These are phyloP conservation scores for Cercospora zeae-maydis DNA, from an alignment of 2,329 filamentous ascomycete genomes.

Conservation along the genomic window DNA sequence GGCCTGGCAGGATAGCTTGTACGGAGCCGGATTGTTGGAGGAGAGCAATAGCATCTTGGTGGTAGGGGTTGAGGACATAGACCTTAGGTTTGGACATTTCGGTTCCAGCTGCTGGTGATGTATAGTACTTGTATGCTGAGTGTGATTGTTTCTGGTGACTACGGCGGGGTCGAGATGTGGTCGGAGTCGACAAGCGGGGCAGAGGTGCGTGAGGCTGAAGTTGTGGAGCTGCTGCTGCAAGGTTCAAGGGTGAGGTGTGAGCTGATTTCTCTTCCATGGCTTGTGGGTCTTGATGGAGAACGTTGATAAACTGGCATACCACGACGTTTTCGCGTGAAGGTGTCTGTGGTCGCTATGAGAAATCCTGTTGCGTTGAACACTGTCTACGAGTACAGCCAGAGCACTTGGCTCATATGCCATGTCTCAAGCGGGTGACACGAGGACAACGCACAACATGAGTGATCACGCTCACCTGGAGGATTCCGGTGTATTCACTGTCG, in stretches of 20 bases:
- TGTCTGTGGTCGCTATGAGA: neutral
- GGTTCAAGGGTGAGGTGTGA: neutral
- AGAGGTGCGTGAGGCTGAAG: constrained; percentile 1
- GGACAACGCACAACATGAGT: neutral
- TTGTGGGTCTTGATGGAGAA: neutral
- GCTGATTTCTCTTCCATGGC: neutral
- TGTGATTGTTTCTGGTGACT: neutral
- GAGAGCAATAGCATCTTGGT: constrained; percentile 28
- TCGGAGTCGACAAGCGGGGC: constrained; percentile 11
- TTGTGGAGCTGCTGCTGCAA: neutral
- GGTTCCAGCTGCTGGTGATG: neutral
- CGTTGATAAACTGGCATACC: no score
- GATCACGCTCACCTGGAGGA: neutral
- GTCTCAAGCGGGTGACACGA: neutral
- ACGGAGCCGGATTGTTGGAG: constrained; percentile 19
- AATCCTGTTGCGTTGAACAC: neutral
- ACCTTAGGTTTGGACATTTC: constrained; percentile 11
- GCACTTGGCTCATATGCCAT: neutral
- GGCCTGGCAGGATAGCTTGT: constrained; percentile 24
- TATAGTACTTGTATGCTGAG: neutral
- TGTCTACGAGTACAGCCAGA: neutral
- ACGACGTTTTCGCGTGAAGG: no score
- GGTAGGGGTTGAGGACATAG: constrained; percentile 33
- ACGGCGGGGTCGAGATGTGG: neutral
- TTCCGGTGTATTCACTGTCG: no score